Percentiles rank a stretch among this genome's conserved stretches.
These are phyloP conservation scores for Neonectria sp. DNA, from an alignment of 2,329 filamentous ascomycete species.

Conservation along the genomic window DNA sequence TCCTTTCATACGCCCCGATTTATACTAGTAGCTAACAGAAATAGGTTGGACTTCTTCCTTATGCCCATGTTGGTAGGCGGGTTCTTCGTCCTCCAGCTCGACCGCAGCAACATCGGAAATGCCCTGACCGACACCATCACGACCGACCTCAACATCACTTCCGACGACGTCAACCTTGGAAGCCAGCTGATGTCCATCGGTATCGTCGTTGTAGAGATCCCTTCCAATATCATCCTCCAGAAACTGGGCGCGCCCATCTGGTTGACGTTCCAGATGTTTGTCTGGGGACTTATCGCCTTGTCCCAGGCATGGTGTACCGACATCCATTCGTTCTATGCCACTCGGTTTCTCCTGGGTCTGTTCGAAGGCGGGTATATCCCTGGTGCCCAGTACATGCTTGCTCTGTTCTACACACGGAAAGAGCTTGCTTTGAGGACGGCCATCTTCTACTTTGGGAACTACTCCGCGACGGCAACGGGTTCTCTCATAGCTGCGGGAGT, in stretches of 20 bases:
- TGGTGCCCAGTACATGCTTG: slow-evolving; percentile 36
- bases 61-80: slow-evolving; percentile 62
- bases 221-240: slow-evolving; percentile 40
- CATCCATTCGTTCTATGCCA: slow-evolving; percentile 35
- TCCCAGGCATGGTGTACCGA: slow-evolving; percentile 36
- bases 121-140: slow-evolving; percentile 66
- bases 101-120: slow-evolving; percentile 58
- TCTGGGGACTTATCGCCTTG: slow-evolving; percentile 37
- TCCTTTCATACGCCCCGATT: neutral
- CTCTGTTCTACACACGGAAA: slow-evolving; percentile 32
- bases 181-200: slow-evolving; percentile 62
- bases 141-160: slow-evolving; percentile 62
- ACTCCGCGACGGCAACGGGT: slow-evolving; percentile 39
- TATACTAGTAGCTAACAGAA: neutral
- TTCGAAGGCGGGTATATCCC: slow-evolving; percentile 39
- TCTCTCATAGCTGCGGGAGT: slow-evolving; percentile 36
- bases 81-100: slow-evolving; percentile 61
- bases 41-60: slow-evolving; percentile 53
- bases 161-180: slow-evolving; percentile 66
- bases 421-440: slow-evolving; percentile 34
- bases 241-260: slow-evolving; percentile 38
- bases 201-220: slow-evolving; percentile 60
- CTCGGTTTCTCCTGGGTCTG: slow-evolving; percentile 31
- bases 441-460: slow-evolving; percentile 42
- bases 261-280: slow-evolving; percentile 36